Base-by-base conservation (phyloP, 2,329 filamentous ascomycete genomes). In the Mollisiaceae sp. region DNA sequence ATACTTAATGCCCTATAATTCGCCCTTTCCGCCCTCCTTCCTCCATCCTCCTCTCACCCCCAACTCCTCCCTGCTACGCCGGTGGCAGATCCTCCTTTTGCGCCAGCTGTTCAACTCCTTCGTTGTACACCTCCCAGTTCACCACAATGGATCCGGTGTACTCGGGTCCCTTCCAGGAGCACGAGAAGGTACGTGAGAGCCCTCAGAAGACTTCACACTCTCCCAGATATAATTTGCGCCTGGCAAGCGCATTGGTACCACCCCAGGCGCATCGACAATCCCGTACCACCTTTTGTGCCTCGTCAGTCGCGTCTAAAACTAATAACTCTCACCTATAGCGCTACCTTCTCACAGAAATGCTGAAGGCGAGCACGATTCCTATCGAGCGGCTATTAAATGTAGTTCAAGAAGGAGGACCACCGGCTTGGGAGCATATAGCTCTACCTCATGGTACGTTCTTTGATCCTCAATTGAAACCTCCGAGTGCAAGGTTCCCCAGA, bases 291-390 rank as follows among this genome's bases (percentile, higher is more conserved):
- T 54, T 62, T 57, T 24, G 63, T 65, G 41, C 57, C 63, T 65
- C 65, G 62, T 60, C 68, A 65, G 58, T 68, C 65, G 67, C 65
- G 61, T 69, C 54, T 69, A 68, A 65, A 64, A 68, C 70, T 74
- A 66, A 74, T 69, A 55, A 57, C 59, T 62, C 47, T 39, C 64
- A 59, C 47, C 55, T 65, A 64, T 65, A 76, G 75, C 75, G 73
- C 64, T 79, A 80, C 71, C 74, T 85, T 64, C 78, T 85, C 69
- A 80, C 82, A 70, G 83, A 85, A 73, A 80, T 83, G 68, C 77
- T 85, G 70, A 85, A 83, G 73, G 77, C 77, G 50, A 78, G 79
- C 64, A 75, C 77, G 52, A 76, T 83, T 63, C 76, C 79, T 50
- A 77, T 80, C 66, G 77, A 78, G 63, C 74, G 82, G 69, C 78